Evolutionary conservation across 352 stramenopile species (phyloP).

Genomic region (Peronospora farinosa): DNA sequence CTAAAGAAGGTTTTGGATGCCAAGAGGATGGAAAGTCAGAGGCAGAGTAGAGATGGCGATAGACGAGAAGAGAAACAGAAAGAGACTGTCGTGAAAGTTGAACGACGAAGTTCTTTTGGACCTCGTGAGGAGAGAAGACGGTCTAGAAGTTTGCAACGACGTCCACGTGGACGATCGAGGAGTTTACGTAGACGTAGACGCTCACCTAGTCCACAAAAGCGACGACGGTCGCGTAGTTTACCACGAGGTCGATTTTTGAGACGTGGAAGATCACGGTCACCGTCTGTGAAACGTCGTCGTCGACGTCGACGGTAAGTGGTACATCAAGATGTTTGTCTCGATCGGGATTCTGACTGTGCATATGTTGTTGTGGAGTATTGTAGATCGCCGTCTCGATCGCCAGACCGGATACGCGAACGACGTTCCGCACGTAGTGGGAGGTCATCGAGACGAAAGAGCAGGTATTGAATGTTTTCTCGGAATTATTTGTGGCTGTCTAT

Average conservation of each 20-base stretch:
- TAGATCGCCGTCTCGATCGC: slow-evolving; percentile 31
- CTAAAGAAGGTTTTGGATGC: slow-evolving; percentile 52
- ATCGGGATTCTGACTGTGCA: not conserved
- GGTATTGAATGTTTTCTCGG: slow-evolving; percentile 3
- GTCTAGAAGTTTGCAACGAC: slow-evolving; percentile 19
- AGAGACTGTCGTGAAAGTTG: not conserved
- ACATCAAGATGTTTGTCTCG: not conserved
- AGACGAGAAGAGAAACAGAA: not conserved
- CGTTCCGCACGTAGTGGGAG: slow-evolving; percentile 12
- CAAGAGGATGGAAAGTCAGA: slow-evolving; percentile 34
- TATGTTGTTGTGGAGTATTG: slow-evolving; percentile 1
- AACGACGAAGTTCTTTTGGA: slow-evolving; percentile 4
- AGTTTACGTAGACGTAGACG: slow-evolving; percentile 10
- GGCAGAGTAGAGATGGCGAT: not conserved
- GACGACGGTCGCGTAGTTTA: slow-evolving; percentile 18
- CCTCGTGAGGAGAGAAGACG: slow-evolving; percentile 6
- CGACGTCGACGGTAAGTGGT: slow-evolving; percentile 18
- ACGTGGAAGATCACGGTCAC: slow-evolving; percentile 20
- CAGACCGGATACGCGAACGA: slow-evolving; percentile 10
- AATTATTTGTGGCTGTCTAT: not conserved
- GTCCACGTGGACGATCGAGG: slow-evolving; percentile 6
- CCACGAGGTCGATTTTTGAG: slow-evolving; percentile 16
- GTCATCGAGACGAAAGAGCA: slow-evolving; percentile 9
- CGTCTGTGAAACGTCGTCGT: slow-evolving; percentile 24
- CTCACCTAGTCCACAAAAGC: slow-evolving; percentile 10